Evolutionary conservation across 1,139 yeast genomes (phyloP), one percentile per base, ranked within the genome.

Genomic region (Suhomyces chickasaworum): DNA sequence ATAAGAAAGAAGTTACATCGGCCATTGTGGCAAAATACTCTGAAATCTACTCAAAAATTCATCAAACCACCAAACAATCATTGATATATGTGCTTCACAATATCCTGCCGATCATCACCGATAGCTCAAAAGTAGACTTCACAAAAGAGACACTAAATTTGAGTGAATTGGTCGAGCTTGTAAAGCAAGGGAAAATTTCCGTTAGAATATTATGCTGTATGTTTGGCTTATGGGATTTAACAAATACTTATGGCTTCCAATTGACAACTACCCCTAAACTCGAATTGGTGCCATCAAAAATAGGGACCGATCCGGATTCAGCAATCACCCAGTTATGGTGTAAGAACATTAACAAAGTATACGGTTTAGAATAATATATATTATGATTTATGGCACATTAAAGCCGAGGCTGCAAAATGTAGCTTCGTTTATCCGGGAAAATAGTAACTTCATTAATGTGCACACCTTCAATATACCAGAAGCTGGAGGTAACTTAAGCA

Each of bases 141-240:
- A 29, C 21, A 9, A 34, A 37, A 13, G 25, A 29, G 15, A 52
- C 51, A 8, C 35, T 58, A 12, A 45, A 49, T 2, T 35, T 60
- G 20, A 17, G 12, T 3, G 58, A 50, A 7, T 39, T 66, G 16
- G 51, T 61, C 3, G 49, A 51, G 2, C 46, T 57, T 17, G 52
- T 64, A 1, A 37, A 50, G n/a, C 46, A 52, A 1, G 68, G 64
- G 1, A 52, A 52, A 16, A 55, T 69, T 3, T 56, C 72, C 3
- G 61, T 60, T 9, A 52, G 73, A 39, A 61, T 67, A 2, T 42
- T 70, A 8, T 68, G 71, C 47, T 61, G 70, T 15, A 52, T 60
- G 17, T 47, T 69, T 32, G 75, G 72, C 3, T 39, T 68, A 29
- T 70, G 73, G 73, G 72, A 69, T 45, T 50, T 71, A 17, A 41